Percentiles rank a stretch among this genome's conserved stretches.
Evolutionary conservation across 2,329 filamentous ascomycete genomes (phyloP).

Genomic region (Dactylellina leptospora): DNA sequence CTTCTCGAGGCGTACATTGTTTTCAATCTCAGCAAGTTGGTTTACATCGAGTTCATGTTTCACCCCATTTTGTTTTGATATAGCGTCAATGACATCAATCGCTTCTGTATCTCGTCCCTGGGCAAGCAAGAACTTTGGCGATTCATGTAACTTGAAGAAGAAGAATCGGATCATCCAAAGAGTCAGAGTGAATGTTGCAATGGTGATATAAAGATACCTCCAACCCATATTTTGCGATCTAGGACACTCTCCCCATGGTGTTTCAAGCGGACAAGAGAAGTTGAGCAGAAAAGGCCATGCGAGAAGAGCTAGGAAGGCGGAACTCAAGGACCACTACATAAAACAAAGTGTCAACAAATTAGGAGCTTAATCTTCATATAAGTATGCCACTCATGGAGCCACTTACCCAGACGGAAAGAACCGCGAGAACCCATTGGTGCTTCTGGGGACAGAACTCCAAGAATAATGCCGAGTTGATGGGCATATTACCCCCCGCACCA

Average conservation of each 20-base stretch:
- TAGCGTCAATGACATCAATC: slow-evolving; percentile 63
- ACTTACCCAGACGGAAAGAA: slow-evolving; percentile 60
- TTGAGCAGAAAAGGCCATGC: slow-evolving; percentile 64
- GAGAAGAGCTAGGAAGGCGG: slow-evolving; percentile 75
- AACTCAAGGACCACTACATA: slow-evolving; percentile 83
- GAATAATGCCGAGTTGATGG: slow-evolving; percentile 67
- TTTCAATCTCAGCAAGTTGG: slow-evolving; percentile 43
- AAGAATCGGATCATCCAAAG: slow-evolving; percentile 63
- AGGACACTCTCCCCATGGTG: slow-evolving; percentile 60
- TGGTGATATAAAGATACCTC: slow-evolving; percentile 64
- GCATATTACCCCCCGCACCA: slow-evolving; percentile 72
- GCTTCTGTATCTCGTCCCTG: slow-evolving; percentile 64
- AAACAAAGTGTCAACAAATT: too few relatives aligned
- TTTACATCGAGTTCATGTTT: slow-evolving; percentile 33
- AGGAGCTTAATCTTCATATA: too few relatives aligned
- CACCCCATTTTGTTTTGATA: slow-evolving; percentile 59
- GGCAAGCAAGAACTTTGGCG: slow-evolving; percentile 64
- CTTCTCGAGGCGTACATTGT: slow-evolving; percentile 60
- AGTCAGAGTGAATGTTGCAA: slow-evolving; percentile 62
- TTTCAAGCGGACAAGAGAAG: slow-evolving; percentile 59
- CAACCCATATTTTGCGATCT: slow-evolving; percentile 64
- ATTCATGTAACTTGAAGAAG: slow-evolving; percentile 64
- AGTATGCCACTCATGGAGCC: too few relatives aligned
- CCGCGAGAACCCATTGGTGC: slow-evolving; percentile 69
- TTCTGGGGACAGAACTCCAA: slow-evolving; percentile 69